phyloP scores from a whole-genome alignment of 2,329 filamentous ascomycete genomes.

The Colletotrichum melonis region DNA sequence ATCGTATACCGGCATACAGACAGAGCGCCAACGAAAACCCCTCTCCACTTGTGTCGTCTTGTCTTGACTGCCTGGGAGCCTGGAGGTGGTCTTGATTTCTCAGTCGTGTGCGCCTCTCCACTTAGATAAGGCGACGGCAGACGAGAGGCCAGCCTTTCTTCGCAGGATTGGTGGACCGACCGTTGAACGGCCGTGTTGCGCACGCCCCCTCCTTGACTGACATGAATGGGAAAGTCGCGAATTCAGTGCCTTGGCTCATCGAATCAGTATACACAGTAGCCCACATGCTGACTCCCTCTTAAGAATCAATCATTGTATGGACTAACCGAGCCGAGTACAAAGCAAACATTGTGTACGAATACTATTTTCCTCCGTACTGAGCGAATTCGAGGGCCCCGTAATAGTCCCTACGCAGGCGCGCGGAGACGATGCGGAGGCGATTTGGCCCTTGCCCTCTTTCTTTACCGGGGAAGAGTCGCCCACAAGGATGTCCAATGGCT shows the following conservation, averaged over 20 bases:
- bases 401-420: not conserved
- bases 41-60: constrained; percentile 21
- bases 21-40: not conserved
- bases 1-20: constrained; percentile 9
- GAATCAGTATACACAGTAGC: constrained; percentile 7
- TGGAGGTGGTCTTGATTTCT: constrained; percentile 10
- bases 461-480: constrained; percentile 14
- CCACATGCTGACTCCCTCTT: not conserved
- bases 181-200: constrained; percentile 26
- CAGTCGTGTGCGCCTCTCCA: constrained; percentile 17
- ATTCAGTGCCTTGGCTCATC: constrained; percentile 19
- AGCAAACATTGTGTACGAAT: not conserved
- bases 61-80: constrained; percentile 20
- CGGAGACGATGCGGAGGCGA: constrained; percentile 27
- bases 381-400: not conserved
- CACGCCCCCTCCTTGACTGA: constrained; percentile 20
- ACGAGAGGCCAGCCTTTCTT: constrained; percentile 33
- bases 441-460: constrained; percentile 26
- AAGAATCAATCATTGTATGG: not conserved
- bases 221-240: constrained; percentile 5
- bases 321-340: not conserved
- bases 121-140: constrained; percentile 35
- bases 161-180: constrained; percentile 26
- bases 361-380: not conserved
- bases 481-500: constrained; percentile 7